These are phyloP conservation scores for Candida pseudofarinosa DNA, from an alignment of 805 yeast species.

Conservation along the genomic window DNA sequence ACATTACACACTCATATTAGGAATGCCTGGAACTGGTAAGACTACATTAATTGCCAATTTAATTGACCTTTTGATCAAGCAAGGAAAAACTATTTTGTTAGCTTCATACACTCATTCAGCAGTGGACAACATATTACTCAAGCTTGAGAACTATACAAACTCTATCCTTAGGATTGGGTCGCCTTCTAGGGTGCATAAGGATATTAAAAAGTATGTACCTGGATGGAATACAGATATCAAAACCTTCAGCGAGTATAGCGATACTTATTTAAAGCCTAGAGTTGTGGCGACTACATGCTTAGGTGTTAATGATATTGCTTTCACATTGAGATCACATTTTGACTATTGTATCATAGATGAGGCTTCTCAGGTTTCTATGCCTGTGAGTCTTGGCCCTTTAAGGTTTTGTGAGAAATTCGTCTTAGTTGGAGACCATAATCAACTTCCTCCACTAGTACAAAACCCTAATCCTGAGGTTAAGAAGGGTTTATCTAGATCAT, in stretches of 20 bases:
- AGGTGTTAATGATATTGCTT: constrained; percentile 63
- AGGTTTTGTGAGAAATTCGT: constrained; percentile 73
- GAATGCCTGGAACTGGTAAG: constrained; percentile 95
- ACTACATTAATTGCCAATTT: constrained; percentile 72
- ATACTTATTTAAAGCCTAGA: constrained; percentile 50
- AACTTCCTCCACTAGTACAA: constrained; percentile 83
- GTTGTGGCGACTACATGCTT: constrained; percentile 89
- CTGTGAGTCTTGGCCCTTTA: constrained; percentile 85
- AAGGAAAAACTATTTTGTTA: constrained; percentile 65
- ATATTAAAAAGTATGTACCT: constrained; percentile 51
- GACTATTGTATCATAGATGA: constrained; percentile 96
- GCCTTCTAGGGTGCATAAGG: constrained; percentile 55
- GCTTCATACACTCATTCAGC: constrained; percentile 94
- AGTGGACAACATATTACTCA: constrained; percentile 84
- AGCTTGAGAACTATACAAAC: constrained; percentile 42
- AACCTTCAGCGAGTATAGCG: constrained; percentile 43
- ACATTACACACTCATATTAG: constrained; percentile 79
- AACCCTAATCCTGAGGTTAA: constrained; percentile 58
- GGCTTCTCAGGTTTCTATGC: constrained; percentile 93
- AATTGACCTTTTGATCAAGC: constrained; percentile 54
- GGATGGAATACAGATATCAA: constrained; percentile 30
- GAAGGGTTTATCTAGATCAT: constrained; percentile 63
- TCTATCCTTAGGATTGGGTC: constrained; percentile 66
- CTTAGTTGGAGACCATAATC: constrained; percentile 95
- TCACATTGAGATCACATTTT: constrained; percentile 52